These are phyloP conservation scores for Colletotrichum acutatum DNA, from an alignment of 2,329 filamentous ascomycete species.

Conservation along the genomic window DNA sequence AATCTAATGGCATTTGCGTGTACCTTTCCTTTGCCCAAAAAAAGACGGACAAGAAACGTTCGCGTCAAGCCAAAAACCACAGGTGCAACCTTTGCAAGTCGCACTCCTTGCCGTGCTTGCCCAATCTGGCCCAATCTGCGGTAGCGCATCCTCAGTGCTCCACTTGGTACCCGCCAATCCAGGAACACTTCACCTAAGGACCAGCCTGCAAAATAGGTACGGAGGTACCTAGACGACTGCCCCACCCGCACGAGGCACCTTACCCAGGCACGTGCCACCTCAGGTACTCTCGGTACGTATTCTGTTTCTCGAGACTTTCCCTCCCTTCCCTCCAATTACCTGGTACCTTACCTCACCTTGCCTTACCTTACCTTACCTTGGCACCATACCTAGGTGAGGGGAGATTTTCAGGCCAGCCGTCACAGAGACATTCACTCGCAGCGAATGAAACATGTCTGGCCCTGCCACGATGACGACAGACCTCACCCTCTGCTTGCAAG, in stretches of 20 bases:
- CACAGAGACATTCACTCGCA: neutral
- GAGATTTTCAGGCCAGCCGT: too few relatives aligned
- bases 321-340: too few relatives aligned
- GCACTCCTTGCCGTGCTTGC: neutral
- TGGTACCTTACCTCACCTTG: too few relatives aligned
- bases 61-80: conserved; percentile 15
- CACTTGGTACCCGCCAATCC: conserved; percentile 21
- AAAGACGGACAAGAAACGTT: conserved; percentile 3
- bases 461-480: conserved; percentile 22
- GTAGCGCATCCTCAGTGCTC: neutral
- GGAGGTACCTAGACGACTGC: neutral
- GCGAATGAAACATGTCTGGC: conserved; percentile 2
- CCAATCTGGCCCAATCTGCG: conserved; percentile 11
- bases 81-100: neutral
- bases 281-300: too few relatives aligned
- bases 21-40: neutral
- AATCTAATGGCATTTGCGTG: neutral
- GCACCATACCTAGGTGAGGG: too few relatives aligned
- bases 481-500: too few relatives aligned
- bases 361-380: too few relatives aligned
- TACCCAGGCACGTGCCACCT: too few relatives aligned
- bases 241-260: conserved; percentile 6
- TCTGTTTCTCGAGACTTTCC: too few relatives aligned
- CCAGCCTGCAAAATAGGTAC: too few relatives aligned
- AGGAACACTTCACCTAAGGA: conserved; percentile 11